Conservation (phyloP, 805 yeast genomes). For the Isabelozyma rhagii region DNA sequence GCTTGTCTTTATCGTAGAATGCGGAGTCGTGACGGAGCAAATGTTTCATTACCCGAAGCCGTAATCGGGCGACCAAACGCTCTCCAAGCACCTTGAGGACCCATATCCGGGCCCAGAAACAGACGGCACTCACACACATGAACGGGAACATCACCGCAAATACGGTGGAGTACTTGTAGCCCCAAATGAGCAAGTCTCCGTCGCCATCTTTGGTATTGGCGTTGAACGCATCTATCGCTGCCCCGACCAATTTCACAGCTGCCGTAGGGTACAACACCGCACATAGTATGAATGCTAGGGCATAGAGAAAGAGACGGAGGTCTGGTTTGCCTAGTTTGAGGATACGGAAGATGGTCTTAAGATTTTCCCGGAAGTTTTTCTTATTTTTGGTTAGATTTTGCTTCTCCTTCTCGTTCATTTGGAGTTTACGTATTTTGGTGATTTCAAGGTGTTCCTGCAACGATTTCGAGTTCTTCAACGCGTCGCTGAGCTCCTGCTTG, state of each 20-base stretch:
- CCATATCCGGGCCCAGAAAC: slow-evolving; percentile 49
- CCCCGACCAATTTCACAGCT: slow-evolving; percentile 41
- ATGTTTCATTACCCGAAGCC: slow-evolving; percentile 40
- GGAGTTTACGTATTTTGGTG: slow-evolving; percentile 19
- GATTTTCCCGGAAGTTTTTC: slow-evolving; percentile 29
- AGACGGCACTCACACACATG: slow-evolving; percentile 39
- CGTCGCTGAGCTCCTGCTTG: background rate
- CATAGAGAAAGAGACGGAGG: slow-evolving; percentile 31
- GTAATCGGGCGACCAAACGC: slow-evolving; percentile 40
- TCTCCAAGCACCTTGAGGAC: slow-evolving; percentile 39
- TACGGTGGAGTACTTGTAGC: slow-evolving; percentile 39
- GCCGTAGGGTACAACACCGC: slow-evolving; percentile 45
- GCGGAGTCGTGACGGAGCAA: slow-evolving; percentile 40
- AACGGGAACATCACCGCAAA: slow-evolving; percentile 43
- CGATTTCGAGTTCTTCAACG: slow-evolving; percentile 7
- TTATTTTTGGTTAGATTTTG: slow-evolving; percentile 18
- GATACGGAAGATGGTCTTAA: slow-evolving; percentile 36
- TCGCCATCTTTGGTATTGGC: slow-evolving; percentile 30
- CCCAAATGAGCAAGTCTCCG: slow-evolving; percentile 42
- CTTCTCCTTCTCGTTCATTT: slow-evolving; percentile 28
- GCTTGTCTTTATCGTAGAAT: slow-evolving; percentile 41
- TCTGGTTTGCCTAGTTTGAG: slow-evolving; percentile 39
- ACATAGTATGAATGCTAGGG: slow-evolving; percentile 38
- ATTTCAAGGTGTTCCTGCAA: slow-evolving; percentile 27
- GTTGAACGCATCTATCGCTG: slow-evolving; percentile 42